Base-by-base conservation (phyloP, 2,329 filamentous ascomycete species). In the Alternaria arbusti region DNA sequence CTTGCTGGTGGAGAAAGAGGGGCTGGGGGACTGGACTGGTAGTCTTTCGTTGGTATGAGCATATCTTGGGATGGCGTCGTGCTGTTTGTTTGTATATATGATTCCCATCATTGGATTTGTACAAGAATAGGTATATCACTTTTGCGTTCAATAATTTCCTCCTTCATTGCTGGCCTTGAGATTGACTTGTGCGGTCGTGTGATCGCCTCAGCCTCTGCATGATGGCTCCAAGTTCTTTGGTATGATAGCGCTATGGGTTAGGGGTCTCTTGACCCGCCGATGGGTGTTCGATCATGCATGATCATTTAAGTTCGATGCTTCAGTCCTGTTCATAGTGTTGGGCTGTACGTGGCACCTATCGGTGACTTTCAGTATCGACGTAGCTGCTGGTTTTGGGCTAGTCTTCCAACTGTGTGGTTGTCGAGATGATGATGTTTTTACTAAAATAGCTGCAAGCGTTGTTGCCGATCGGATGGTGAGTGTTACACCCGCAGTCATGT, bases 1-100 rank as follows among this genome's bases (percentile, higher is more conserved):
- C 71, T 84, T 43, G 81, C 82, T 45, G 84, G 83, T 44, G 83
- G 82, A 0, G 83, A 84, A 71, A 74, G 80, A 26, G 82, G 79
- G 2, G 74, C 75, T 43, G 79, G 74, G 5, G 81, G 82, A 0
- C 70, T 85, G 71, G 83, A 85, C 60, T 85, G 83, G 83, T 84
- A 58, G 50, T 40, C 20, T 20, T 20, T 20, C 20, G 20, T 20
- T 4, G 17, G 8, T 32, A n/a, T 36, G n/a, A 25, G 25, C 30
- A 17, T 30, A 25, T 58, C 15, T 25, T 25, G 6, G 49, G 10
- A 8, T n/a, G 30, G 49, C 49, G 30, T 40, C 30, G 30, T 52
- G 49, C 30, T 52, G 20, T 52, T 52, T 52, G 49, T 17, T 25
- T n/a, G 30, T 52, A 40, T 52, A 28, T 52, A 25, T 52, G 49